phyloP scores from a whole-genome alignment of 345 rosid species.

The Corymbia maculata region DNA sequence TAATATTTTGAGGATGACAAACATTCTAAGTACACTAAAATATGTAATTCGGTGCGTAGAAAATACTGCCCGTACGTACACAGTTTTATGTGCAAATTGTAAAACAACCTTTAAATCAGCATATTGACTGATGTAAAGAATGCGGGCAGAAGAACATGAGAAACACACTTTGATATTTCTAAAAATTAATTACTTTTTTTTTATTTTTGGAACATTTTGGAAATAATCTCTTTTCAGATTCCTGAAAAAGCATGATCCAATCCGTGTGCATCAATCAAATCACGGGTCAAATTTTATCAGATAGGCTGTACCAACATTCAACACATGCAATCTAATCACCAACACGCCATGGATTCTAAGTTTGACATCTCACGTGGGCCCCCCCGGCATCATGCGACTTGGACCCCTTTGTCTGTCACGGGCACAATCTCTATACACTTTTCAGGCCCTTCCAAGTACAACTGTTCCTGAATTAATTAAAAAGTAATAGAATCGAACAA shows the following conservation, averaged over 20 bases:
- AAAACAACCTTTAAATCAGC: background rate
- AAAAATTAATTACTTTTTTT: background rate
- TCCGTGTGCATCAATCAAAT: background rate
- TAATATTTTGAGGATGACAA: background rate
- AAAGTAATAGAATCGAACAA: background rate
- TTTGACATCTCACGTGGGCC: background rate
- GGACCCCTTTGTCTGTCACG: background rate
- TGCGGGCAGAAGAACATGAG: background rate
- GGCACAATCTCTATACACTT: background rate
- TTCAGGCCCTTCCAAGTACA: background rate
- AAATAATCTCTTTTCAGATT: background rate
- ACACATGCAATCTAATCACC: background rate
- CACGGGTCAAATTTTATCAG: background rate
- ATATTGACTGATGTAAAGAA: background rate
- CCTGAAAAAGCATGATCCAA: background rate
- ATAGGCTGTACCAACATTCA: background rate
- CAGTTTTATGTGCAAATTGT: background rate
- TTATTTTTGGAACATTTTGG: background rate
- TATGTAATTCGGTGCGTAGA: background rate
- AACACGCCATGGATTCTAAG: background rate
- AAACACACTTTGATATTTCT: background rate
- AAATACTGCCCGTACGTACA: background rate
- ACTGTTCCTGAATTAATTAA: background rate
- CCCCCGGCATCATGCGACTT: background rate
- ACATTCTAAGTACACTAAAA: background rate